phyloP scores from a whole-genome alignment of 2,329 filamentous ascomycete species.

The Chrysosphaeria jannelii region DNA sequence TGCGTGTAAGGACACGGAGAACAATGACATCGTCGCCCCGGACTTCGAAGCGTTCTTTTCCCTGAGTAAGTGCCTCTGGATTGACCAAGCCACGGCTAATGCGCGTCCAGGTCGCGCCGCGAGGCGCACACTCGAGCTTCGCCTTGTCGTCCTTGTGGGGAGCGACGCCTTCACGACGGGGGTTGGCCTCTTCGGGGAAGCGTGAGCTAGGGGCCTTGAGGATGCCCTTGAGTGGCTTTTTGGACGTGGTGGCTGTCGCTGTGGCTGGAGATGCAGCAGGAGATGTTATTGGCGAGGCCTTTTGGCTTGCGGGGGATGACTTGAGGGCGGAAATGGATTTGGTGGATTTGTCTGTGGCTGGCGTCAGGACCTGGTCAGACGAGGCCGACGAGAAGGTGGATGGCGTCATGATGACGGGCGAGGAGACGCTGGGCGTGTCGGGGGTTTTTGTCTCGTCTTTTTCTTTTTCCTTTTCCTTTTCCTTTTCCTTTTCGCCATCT shows the following conservation, averaged over 20 bases:
- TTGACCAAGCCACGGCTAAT: conserved; percentile 73
- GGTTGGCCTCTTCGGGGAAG: conserved; percentile 66
- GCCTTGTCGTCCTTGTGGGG: conserved; percentile 69
- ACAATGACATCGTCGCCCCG: conserved; percentile 87
- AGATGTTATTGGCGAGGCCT: no score
- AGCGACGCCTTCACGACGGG: conserved; percentile 66
- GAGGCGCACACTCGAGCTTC: conserved; percentile 33
- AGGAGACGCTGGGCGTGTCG: no score
- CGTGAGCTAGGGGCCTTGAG: conserved; percentile 52
- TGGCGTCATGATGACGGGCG: no score
- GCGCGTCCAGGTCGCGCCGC: conserved; percentile 74
- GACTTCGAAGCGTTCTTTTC: conserved; percentile 78
- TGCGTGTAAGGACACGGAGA: conserved; percentile 54
- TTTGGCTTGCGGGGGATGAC: no score
- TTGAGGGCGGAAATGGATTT: no score
- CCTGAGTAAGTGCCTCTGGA: conserved; percentile 54
- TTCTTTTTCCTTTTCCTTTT: not conserved
- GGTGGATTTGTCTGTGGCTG: no score
- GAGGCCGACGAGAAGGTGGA: no score
- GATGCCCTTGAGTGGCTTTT: conserved; percentile 50
- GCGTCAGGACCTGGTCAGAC: no score
- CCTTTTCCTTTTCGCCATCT: conserved; percentile 1
- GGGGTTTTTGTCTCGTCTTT: no score
- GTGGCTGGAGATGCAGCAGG: no score
- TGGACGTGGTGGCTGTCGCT: no score